phyloP scores from a whole-genome alignment of 768 basidiomycete species.

The Termitomyces titanicus region DNA sequence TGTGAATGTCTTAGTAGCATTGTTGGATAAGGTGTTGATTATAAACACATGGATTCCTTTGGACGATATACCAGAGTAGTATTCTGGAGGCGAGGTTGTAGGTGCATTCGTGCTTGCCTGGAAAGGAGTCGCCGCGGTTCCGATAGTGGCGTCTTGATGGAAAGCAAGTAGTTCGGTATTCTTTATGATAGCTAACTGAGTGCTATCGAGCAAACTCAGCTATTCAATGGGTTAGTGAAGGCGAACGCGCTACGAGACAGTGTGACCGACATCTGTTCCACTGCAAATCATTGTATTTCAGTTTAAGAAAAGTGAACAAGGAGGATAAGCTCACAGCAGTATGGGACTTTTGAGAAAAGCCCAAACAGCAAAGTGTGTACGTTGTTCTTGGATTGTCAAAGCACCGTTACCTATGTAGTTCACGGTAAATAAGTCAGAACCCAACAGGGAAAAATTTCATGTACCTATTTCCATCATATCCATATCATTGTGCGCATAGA shows the following conservation, averaged over 20 bases:
- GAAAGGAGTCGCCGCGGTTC: slow-evolving; percentile 47
- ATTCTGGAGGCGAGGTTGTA: slow-evolving; percentile 46
- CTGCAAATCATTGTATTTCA: slow-evolving; percentile 11
- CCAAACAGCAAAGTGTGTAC: slow-evolving; percentile 60
- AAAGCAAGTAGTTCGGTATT: slow-evolving; percentile 53
- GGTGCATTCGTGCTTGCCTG: slow-evolving; percentile 34
- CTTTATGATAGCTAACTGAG: slow-evolving; percentile 46
- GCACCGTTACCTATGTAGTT: slow-evolving; percentile 44
- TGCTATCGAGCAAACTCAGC: slow-evolving; percentile 35
- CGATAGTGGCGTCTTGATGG: slow-evolving; percentile 44
- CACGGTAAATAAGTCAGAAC: not conserved
- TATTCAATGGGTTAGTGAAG: slow-evolving; percentile 15
- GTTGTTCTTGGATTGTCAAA: slow-evolving; percentile 44
- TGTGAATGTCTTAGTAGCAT: slow-evolving; percentile 40
- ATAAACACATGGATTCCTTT: slow-evolving; percentile 54
- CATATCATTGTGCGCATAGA: slow-evolving; percentile 54
- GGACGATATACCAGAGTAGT: slow-evolving; percentile 44
- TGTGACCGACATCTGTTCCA: slow-evolving; percentile 34
- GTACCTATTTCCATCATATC: slow-evolving; percentile 52
- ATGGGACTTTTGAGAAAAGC: slow-evolving; percentile 56
- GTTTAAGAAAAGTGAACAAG: not conserved
- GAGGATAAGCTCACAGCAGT: slow-evolving; percentile 32
- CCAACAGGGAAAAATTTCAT: not conserved
- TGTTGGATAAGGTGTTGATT: slow-evolving; percentile 40
- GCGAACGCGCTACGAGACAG: not conserved